Base-by-base conservation (phyloP, 2,329 filamentous ascomycete genomes). In the Epichloe coenophiala region DNA sequence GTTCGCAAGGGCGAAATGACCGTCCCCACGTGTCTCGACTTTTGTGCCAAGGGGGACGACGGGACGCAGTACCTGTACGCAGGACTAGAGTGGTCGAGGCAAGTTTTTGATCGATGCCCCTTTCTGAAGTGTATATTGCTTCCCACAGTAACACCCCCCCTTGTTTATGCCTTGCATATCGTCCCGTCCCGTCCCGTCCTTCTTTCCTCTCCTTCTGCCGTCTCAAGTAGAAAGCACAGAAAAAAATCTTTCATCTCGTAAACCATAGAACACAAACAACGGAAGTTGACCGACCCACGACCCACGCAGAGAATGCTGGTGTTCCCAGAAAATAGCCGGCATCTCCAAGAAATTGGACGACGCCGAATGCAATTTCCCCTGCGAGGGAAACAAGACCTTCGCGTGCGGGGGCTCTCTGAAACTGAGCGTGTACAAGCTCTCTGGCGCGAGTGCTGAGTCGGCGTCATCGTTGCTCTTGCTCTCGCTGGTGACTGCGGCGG, bases 301-400 rank as follows among this genome's bases (percentile, higher is more conserved):
- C 31, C 37, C 8, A 8, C 5, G 9, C 23, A 77, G 76, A 50
- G 77, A 81, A 65, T 83, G 78, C 69, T 82, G 76, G 71, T 83
- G 80, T 61, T 69, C 74, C 21, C 65, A 71, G 17, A 65, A 65
- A 45, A 58, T 82, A n/a, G 71, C 70, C 8, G 61, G 64, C 8
- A 67, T 78, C 23, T 70, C 75, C 15, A 60, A 58, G 9, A 69
- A 70, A 53, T 61, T 79, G 9, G 57, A 68, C 33, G 76, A 80
- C 21, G 56, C 55, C 17, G 63, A 65, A 2, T 83, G 79, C 62
- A 63, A 72, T 51, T 68, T 73, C 35, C 63, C 0, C 0, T 83
- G 80, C 56, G 70, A 74, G 44, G 79, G 77, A 2, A 73, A 78
- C 59, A 62, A 63, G 15, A 67, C 63, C 1, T 68, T 75, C 46